Percentiles rank a stretch among this genome's conserved stretches.
Conservation (phyloP, 805 yeast genomes). For the Wickerhamomyces mucosus region DNA sequence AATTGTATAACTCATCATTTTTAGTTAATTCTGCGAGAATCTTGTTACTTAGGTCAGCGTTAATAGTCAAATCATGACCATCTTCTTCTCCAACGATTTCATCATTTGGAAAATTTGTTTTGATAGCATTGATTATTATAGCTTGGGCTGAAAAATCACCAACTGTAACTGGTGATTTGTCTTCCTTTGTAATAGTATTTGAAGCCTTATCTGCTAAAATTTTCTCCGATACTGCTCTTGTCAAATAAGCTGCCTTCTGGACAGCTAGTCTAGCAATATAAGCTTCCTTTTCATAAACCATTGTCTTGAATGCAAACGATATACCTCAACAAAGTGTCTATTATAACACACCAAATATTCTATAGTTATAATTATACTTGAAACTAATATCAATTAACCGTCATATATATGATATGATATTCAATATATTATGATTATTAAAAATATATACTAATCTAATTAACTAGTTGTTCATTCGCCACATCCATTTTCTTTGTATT, state of each 20-base stretch:
- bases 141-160: constrained; percentile 98
- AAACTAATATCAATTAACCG: too few species aligned
- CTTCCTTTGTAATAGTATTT: constrained; percentile 68
- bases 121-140: constrained; percentile 74
- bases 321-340: too few species aligned
- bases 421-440: too few species aligned
- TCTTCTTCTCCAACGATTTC: constrained; percentile 93
- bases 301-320: too few species aligned
- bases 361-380: too few species aligned
- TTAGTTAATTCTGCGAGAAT: constrained; percentile 53
- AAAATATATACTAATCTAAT: too few species aligned
- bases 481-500: too few species aligned
- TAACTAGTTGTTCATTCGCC: too few species aligned
- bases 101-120: constrained; percentile 72
- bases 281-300: constrained; percentile 54
- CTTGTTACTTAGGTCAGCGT: constrained; percentile 35
- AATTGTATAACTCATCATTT: constrained; percentile 37
- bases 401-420: too few species aligned
- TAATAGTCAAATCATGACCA: constrained; percentile 53
- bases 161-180: constrained; percentile 89
- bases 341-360: too few species aligned
- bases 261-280: constrained; percentile 84
- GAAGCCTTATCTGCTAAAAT: constrained; percentile 37
- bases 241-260: constrained; percentile 71
- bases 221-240: constrained; percentile 51